Base-by-base conservation (phyloP, 257 asterid species). In the Mentha longifolia region DNA sequence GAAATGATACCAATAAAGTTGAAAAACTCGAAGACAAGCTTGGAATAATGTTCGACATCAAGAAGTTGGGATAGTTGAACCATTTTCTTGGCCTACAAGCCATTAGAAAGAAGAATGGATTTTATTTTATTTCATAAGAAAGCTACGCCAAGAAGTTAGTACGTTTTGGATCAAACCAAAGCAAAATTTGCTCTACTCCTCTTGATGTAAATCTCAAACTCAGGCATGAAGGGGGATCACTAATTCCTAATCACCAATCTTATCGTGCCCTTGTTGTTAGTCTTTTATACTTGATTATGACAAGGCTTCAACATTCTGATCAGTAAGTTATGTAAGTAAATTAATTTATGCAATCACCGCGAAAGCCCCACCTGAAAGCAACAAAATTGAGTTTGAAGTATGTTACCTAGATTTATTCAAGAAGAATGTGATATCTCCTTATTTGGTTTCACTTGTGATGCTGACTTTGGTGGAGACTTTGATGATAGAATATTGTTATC, bases 201-300 rank as follows among this genome's bases (percentile, higher is more conserved):
- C 39, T 72, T 35, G 83, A 78, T 10, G 59, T 3, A 1, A 55
- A 61, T n/a, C 0, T 15, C 5, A 76, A 65, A 52, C 31, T 73
- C 3, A 49, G 20, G 7, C 4, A 20, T 1, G 58, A 63, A 0
- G 81, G 73, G 28, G 67, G 59, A 0, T 66, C 70, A 1, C 43
- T 61, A 3, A 16, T 76, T 3, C 8, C 35, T 0, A 16, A 70
- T 59, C 51, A 68, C 57, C 47, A 17, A 1, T 47, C 50, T 11
- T 79, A 30, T 66, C 72, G 69, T 0, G 58, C 61, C 2, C 60
- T 76, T 3, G 73, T 79, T 6, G 76, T 74, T 7, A 52, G 49
- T 12, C 49, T 43, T 4, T 43, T 43, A 9, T 43, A 43, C 49
- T 11, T 43, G 15, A 43, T 15, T 11, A 43, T 43, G 1, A 43